Base-by-base conservation (phyloP, 2,329 filamentous ascomycete genomes). In the Colletotrichum coccodes region DNA sequence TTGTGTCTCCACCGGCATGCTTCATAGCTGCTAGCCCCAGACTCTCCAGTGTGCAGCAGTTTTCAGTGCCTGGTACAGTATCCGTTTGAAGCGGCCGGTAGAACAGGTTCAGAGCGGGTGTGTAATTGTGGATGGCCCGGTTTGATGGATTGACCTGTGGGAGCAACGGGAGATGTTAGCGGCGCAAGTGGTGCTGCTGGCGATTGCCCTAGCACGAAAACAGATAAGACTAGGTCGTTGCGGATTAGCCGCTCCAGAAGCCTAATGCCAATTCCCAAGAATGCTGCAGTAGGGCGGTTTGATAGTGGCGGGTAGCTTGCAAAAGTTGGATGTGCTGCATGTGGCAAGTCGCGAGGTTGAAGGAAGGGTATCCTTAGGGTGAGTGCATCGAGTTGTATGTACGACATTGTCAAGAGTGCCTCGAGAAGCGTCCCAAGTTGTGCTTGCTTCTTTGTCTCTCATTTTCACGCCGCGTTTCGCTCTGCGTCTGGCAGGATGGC, bases 201-300 rank as follows among this genome's bases (percentile, higher is more conserved):
- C 65, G 56, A 69, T 66, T 54, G 47, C 66, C 49, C 66, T 69
- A 66, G 62, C 66, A 57, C 56, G 23, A 38, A 66, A 54, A 34
- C 28, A 60, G 66, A 44, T 28, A 66, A 69, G 66, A 38, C 49
- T 56, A 44, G 23, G 61, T 56, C 23, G 62, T 60, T 50, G 49
- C 54, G 66, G 62, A 65, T 60, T 50, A 68, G 66, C 49, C 62
- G 66, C 65, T 56, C 65, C 61, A 69, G 64, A 58, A 66, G 66
- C 56, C 62, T 68, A 67, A 62, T 57, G 30, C 18, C 32, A 53
- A 52, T 52, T 49, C 49, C 38, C 47, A 68, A 53, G 46, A 32
- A 26, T 59, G 50, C 64, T 57, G 64, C 64, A 62, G 63, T 65
- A 65, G 50, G 59, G 64, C 49, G 47, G 32, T 46, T 61, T 40